A percentile compares a stretch with the other conserved stretches of the same genome.
Conservation (phyloP, 148 eudicot genomes). For the Spergularia marina region DNA sequence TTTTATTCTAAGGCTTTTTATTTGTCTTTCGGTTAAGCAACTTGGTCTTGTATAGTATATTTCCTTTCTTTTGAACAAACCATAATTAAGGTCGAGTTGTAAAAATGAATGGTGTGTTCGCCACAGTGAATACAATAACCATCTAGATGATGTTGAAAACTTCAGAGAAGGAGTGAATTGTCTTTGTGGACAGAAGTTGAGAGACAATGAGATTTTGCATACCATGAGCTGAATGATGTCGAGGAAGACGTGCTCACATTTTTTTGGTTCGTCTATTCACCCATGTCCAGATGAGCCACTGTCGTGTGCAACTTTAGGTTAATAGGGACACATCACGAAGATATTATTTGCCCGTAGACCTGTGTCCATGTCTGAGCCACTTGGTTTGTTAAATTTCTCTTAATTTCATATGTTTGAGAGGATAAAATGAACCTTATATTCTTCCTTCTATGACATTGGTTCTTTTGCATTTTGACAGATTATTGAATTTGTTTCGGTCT, state of each 20-base stretch:
- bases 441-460: not conserved
- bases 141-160: too few species aligned
- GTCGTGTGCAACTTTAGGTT: not conserved
- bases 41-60: too few species aligned
- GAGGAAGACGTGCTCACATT: not conserved
- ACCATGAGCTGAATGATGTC: not conserved
- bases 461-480: constrained; percentile 47
- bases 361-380: not conserved
- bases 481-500: constrained; percentile 83
- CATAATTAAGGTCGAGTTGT: too few species aligned
- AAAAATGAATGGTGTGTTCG: too few species aligned
- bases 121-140: too few species aligned
- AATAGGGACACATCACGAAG: not conserved
- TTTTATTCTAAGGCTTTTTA: too few species aligned
- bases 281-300: not conserved
- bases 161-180: too few species aligned
- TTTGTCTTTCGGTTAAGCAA: too few species aligned
- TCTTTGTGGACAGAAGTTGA: not conserved
- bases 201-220: not conserved
- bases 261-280: not conserved
- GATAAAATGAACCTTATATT: not conserved
- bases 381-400: not conserved
- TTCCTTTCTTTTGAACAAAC: too few species aligned
- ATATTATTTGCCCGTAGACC: not conserved
- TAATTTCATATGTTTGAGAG: not conserved